Conservation (phyloP, 306 rosid genomes). For the Quercus ilex region DNA sequence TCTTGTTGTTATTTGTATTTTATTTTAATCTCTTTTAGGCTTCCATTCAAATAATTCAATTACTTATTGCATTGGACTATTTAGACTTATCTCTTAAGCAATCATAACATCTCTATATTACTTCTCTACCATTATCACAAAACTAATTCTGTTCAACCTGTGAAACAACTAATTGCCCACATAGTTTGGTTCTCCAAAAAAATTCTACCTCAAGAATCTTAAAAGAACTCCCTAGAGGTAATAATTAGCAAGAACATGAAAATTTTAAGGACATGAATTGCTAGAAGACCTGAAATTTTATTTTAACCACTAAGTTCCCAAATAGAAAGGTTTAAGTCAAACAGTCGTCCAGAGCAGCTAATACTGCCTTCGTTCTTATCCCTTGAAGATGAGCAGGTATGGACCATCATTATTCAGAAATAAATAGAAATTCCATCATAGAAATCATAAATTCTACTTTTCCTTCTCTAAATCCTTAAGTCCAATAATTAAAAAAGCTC, state of each 20-base stretch:
- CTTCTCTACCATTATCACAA: neutral
- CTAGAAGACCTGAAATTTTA: neutral
- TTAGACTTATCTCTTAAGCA: neutral
- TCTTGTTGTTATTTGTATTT: neutral
- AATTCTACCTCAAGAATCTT: neutral
- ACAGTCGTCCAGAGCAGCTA: neutral
- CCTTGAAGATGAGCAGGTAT: neutral
- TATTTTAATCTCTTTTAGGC: neutral
- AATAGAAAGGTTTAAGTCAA: neutral
- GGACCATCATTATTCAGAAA: neutral
- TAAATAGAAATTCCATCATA: neutral
- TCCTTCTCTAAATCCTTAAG: neutral
- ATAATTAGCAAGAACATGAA: neutral
- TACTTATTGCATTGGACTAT: too few relatives aligned
- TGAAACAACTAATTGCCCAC: neutral
- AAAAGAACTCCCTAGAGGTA: neutral
- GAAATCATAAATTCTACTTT: neutral
- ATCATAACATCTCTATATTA: neutral
- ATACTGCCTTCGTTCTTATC: neutral
- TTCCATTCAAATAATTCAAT: neutral
- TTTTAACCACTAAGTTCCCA: neutral
- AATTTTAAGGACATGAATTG: neutral
- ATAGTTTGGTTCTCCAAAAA: neutral
- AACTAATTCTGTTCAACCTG: neutral
- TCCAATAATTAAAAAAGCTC: neutral